Conservation (phyloP, 352 stramenopile species). For the Phytopythium aichiense region DNA sequence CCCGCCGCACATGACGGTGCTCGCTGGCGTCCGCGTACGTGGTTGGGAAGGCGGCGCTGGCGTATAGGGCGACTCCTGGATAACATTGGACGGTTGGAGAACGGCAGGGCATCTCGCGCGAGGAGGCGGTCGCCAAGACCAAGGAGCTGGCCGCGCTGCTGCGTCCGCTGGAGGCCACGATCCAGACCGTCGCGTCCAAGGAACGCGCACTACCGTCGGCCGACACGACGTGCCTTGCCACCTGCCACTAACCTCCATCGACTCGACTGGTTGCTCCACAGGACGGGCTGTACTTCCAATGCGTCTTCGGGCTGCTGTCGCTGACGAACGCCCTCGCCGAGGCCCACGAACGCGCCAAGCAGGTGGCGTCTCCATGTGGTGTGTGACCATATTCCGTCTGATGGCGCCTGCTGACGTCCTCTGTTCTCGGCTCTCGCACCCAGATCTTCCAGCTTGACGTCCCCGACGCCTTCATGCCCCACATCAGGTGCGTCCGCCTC, state of each 20-base stretch:
- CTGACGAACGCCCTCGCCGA: slow-evolving; percentile 30
- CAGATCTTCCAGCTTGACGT: slow-evolving; percentile 38
- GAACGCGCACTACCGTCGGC: slow-evolving; percentile 7
- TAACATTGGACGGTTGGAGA: too few relatives aligned
- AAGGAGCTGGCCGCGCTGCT: slow-evolving; percentile 31
- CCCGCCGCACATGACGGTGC: slow-evolving; percentile 54
- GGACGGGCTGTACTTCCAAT: slow-evolving; percentile 63
- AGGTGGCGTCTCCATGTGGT: slow-evolving; percentile 19
- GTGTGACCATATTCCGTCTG: too few relatives aligned
- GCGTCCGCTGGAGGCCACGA: slow-evolving; percentile 21
- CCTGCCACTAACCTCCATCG: not conserved
- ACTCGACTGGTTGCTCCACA: slow-evolving; percentile 6
- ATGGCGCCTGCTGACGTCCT: not conserved
- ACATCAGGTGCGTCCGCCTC: slow-evolving; percentile 41
- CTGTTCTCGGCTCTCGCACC: not conserved
- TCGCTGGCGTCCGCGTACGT: slow-evolving; percentile 41
- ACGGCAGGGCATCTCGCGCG: not conserved
- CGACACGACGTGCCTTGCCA: not conserved
- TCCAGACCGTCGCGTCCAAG: slow-evolving; percentile 50
- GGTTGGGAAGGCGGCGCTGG: not conserved
- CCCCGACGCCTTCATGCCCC: slow-evolving; percentile 51
- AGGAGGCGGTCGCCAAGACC: slow-evolving; percentile 26
- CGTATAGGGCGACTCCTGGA: not conserved
- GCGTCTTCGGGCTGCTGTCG: slow-evolving; percentile 51
- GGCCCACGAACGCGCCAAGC: slow-evolving; percentile 30